Conservation (phyloP, 1,139 yeast genomes). For the Kurtzmaniella natalensis region DNA sequence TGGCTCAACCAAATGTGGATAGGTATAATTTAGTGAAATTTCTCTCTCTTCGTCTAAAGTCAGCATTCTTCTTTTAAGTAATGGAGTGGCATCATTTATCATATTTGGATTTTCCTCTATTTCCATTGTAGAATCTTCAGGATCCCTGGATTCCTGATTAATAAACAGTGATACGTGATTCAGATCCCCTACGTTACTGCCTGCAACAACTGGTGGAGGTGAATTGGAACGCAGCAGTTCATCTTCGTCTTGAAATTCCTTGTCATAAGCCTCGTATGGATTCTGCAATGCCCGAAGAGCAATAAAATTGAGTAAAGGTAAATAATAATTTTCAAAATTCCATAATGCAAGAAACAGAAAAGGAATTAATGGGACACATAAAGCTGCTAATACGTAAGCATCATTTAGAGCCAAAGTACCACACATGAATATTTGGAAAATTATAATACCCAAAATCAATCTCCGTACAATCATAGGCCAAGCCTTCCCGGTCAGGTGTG, state of each 20-base stretch:
- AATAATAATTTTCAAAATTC: constrained; percentile 57
- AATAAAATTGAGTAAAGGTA: constrained; percentile 56
- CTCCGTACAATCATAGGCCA: constrained; percentile 82
- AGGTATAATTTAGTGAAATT: constrained; percentile 44
- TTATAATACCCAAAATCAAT: constrained; percentile 60
- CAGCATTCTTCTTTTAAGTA: constrained; percentile 27
- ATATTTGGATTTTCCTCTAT: not conserved
- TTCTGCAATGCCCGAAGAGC: constrained; percentile 59
- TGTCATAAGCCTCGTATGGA: constrained; percentile 34
- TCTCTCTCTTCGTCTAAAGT: constrained; percentile 59
- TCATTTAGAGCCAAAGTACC: constrained; percentile 66
- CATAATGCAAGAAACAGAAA: constrained; percentile 46
- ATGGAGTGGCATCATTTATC: not conserved
- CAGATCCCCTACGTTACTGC: constrained; percentile 3
- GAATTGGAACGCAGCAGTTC: constrained; percentile 1
- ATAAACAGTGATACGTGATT: constrained; percentile 2
- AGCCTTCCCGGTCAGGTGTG: constrained; percentile 84
- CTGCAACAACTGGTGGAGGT: not conserved
- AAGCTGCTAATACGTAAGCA: constrained; percentile 48
- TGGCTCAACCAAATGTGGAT: constrained; percentile 46
- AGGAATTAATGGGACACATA: constrained; percentile 50
- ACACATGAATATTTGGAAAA: constrained; percentile 67
- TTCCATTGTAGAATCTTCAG: not conserved
- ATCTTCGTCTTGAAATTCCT: constrained; percentile 34
- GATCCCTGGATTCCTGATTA: not conserved